phyloP scores from a whole-genome alignment of 306 rosid genomes.

The Vigna hirtella region DNA sequence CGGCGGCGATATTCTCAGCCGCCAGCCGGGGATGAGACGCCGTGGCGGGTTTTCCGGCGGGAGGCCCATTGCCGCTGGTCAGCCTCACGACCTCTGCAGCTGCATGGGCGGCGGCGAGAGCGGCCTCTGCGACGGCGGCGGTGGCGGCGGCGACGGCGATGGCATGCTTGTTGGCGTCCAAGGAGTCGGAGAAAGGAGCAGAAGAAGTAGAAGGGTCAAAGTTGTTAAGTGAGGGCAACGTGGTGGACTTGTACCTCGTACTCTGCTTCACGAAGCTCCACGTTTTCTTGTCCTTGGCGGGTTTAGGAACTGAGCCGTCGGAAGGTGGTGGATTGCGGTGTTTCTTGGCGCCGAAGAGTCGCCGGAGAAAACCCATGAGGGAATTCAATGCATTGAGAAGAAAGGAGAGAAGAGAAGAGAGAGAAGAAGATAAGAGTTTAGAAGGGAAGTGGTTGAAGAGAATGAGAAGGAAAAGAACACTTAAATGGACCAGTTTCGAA shows the following conservation, averaged over 20 bases:
- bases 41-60: neutral
- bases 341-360: constrained; percentile 72
- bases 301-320: constrained; percentile 25
- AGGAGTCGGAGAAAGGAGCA: constrained; percentile 33
- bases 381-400: constrained; percentile 47
- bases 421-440: neutral
- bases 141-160: constrained; percentile 94
- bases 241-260: constrained; percentile 20
- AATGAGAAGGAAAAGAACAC: constrained; percentile 7
- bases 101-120: constrained; percentile 93
- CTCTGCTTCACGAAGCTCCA: constrained; percentile 54
- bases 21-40: constrained; percentile 30
- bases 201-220: constrained; percentile 35
- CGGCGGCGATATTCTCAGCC: constrained; percentile 52
- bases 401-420: neutral
- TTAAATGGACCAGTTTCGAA: constrained; percentile 35
- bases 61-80: constrained; percentile 26
- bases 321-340: constrained; percentile 25
- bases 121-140: constrained; percentile 92
- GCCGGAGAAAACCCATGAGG: constrained; percentile 91
- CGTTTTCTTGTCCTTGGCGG: constrained; percentile 46
- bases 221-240: constrained; percentile 16
- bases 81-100: constrained; percentile 90
- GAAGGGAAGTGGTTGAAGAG: constrained; percentile 20
- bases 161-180: constrained; percentile 82